Conservation (phyloP, 1,284 basidiomycete genomes). For the Sanghuangporus weigelae region DNA sequence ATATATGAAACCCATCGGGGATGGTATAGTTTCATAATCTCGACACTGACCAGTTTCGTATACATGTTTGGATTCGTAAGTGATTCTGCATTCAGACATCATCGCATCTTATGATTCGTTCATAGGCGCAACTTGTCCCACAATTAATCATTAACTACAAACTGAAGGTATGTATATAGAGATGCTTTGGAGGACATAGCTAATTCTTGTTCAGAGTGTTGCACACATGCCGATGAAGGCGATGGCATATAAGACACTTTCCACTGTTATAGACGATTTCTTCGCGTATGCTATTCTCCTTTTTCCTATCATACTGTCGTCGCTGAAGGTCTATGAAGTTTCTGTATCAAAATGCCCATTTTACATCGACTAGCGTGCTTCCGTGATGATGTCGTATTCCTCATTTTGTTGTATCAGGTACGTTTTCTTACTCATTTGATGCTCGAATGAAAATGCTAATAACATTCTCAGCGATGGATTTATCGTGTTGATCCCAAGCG, state of each 20-base stretch:
- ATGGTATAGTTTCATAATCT: conserved; percentile 95
- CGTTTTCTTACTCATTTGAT: conserved; percentile 22
- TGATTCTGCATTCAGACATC: conserved; percentile 20
- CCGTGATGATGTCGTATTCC: conserved; percentile 89
- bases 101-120: not conserved
- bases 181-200: conserved; percentile 23
- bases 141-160: conserved; percentile 97
- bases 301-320: conserved; percentile 14
- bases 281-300: conserved; percentile 60
- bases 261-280: conserved; percentile 89
- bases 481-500: conserved; percentile 93
- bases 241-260: conserved; percentile 92
- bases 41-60: conserved; percentile 83
- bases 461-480: conserved; percentile 73
- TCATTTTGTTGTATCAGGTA: conserved; percentile 82
- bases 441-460: not conserved
- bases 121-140: conserved; percentile 82
- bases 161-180: conserved; percentile 60
- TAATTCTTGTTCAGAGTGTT: conserved; percentile 53
- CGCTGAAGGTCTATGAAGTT: conserved; percentile 51
- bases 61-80: conserved; percentile 96
- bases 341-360: conserved; percentile 95
- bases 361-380: conserved; percentile 88
- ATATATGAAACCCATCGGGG: conserved; percentile 86
- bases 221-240: conserved; percentile 96